Evolutionary conservation across 73 alveolate species (phyloP).

Genomic region (Paramecium tetraurelia): DNA sequence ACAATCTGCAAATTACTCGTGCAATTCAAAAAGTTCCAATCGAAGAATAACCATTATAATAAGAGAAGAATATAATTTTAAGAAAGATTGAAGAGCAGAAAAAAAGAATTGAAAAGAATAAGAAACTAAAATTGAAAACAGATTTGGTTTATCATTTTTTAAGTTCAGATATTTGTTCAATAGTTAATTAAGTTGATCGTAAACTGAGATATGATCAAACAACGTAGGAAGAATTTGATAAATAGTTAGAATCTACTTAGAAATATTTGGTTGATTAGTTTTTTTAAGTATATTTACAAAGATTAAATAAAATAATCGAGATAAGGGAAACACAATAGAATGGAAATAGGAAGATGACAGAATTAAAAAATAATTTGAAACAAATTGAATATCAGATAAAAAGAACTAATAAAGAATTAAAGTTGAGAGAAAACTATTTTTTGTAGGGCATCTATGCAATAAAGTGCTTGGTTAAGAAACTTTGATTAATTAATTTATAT

Average conservation of each 20-base stretch:
- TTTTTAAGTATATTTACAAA: background rate
- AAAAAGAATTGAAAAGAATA: background rate
- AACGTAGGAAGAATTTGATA: background rate
- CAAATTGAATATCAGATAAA: background rate
- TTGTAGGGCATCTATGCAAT: background rate
- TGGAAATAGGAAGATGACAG: background rate
- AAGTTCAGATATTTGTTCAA: background rate
- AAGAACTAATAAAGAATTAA: background rate
- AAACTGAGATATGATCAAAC: background rate
- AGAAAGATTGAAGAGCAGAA: background rate
- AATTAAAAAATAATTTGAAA: background rate
- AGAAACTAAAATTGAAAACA: background rate
- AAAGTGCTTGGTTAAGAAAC: background rate
- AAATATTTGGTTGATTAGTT: background rate
- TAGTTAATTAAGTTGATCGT: background rate
- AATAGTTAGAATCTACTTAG: background rate
- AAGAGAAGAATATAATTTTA: background rate
- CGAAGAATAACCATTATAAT: background rate
- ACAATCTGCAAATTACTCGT: background rate
- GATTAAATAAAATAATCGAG: background rate
- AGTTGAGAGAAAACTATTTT: background rate
- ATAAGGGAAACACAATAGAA: background rate
- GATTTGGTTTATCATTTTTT: background rate
- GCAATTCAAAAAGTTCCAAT: background rate
- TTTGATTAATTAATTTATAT: background rate